Evolutionary conservation across 495 filamentous ascomycete genomes (phyloP), one percentile per base, ranked within the genome.

Genomic region (Penicillium fimorum): DNA sequence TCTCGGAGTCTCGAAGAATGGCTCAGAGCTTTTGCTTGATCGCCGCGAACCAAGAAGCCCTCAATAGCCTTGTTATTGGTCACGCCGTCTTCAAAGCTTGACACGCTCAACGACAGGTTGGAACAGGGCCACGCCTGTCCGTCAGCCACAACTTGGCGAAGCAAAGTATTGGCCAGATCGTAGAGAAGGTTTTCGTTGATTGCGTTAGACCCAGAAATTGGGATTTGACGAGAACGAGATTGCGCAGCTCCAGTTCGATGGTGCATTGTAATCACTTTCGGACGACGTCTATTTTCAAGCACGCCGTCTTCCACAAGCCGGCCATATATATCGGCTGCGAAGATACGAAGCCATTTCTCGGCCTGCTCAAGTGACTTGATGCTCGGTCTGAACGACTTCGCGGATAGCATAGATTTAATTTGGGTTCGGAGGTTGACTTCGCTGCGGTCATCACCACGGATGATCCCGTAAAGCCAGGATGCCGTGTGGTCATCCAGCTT

Each of bases 371-470:
- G 69, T 13, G 76, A 84, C 60, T 84, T 89, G 64, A 98, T 90
- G 57, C 79, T 85, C 1, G 94, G 94, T 6, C 91, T 82, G 61
- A 98, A 98, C 0, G 91, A 94, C 66, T 98, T 98, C 43, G 94
- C 92, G 2, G 90, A 96, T n/a, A 97, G 81, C 94, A 98, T 98
- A 20, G 88, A 92, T 66, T 97, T 97, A 68, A 96, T 96, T 63
- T 92, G 88, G 12, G 91, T 96, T 55, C 94, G 83, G 35, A 92
- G 80, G 63, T 91, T 96, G 61, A 97, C 91, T 72, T 96, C 91
- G 65, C 87, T 95, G 40, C 74, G 70, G 67, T 98, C 94, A 49
- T 90, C 84, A 1, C 94, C 94, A 0, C 95, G 85, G 42, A 97
- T 86, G 18, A 87, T 86, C 50, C 88, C 81, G 73, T 96, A 92